phyloP scores from a whole-genome alignment of 768 basidiomycete genomes.

The Rhizopogon vinicolor region DNA sequence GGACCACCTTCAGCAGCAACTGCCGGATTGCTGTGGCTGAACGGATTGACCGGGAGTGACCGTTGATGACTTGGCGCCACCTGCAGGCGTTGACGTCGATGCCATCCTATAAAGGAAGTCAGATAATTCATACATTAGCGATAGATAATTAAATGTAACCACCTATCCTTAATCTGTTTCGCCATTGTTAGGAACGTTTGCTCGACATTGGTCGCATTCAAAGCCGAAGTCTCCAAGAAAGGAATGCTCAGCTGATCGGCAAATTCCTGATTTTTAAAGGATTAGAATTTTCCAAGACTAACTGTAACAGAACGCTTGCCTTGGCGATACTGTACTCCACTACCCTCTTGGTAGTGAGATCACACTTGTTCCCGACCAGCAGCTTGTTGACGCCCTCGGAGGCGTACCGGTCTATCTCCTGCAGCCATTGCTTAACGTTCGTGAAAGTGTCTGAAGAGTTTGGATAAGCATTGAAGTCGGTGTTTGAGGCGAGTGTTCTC shows the following conservation, averaged over 20 bases:
- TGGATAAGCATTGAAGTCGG: conserved; percentile 1
- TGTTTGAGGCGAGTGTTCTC: conserved; percentile 7
- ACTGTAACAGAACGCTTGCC: conserved; percentile 35
- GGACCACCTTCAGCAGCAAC: conserved; percentile 66
- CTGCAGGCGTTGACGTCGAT: conserved; percentile 68
- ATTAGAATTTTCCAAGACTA: conserved; percentile 2
- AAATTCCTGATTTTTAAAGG: conserved; percentile 59
- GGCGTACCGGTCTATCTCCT: conserved; percentile 93
- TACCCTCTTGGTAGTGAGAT: conserved; percentile 94
- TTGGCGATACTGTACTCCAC: conserved; percentile 87
- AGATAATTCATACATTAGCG: background rate
- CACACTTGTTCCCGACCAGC: conserved; percentile 98
- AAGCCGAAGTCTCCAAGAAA: conserved; percentile 98
- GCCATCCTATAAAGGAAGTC: conserved; percentile 60
- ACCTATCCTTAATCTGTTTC: conserved; percentile 93
- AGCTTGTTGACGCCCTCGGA: conserved; percentile 99
- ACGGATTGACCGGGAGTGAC: conserved; percentile 84
- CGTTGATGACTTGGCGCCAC: conserved; percentile 76
- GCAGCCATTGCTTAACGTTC: conserved; percentile 94
- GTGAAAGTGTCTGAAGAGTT: conserved; percentile 74
- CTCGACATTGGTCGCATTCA: conserved; percentile 98
- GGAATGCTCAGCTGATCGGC: conserved; percentile 91
- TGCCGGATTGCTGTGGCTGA: conserved; percentile 63
- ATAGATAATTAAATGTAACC: conserved; percentile 12
- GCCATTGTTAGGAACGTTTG: conserved; percentile 99